Evolutionary conservation across 2,329 filamentous ascomycete species (phyloP), one percentile per base, ranked within the genome.

Genomic region (Sphaerulina vaccinii): DNA sequence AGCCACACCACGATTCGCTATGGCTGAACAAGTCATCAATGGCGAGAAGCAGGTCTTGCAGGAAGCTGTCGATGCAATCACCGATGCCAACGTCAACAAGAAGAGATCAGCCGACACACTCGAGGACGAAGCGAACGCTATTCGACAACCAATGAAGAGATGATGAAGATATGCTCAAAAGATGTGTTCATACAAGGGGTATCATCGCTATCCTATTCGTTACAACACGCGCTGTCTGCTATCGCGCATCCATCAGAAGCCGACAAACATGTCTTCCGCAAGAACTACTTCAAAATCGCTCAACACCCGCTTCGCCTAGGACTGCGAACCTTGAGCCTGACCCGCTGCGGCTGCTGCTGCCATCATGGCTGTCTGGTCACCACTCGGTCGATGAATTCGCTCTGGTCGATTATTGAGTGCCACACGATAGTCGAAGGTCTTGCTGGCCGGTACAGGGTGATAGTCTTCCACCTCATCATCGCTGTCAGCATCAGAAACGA

Each of bases 401-500:
- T 80, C 77, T 24, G 33, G 36, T 39, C 45, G 45, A 21, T 49
- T 49, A 19, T 33, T 49, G 52, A 79, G 68, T 49, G 78, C 76
- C 57, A 78, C 77, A 49, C 76, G 81, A 63, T 86, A 87, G 66
- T 96, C 90, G 52, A 91, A 79, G 49, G 85, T 80, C 74, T 90
- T 68, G 16, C 51, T 50, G 27, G 64, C 62, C 37, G 58, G 54
- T 6, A 66, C 57, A 23, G 60, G 57, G 46, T 60, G 61, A 49
- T 62, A 68, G 24, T 62, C 60, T 22, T 59, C 90, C 54, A 84
- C 77, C 19, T 85, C 79, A 49, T 85, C 82, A 46, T 91, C 89
- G 57, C 86, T 86, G 55, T 90, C 88, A 72, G 89, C 95, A 72
- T 90, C 95, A 81, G 87, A 96, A 55, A 70, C 65, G 15, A 70